Evolutionary conservation across 83 land plant species (phyloP).

Genomic region (Thuja plicata): DNA sequence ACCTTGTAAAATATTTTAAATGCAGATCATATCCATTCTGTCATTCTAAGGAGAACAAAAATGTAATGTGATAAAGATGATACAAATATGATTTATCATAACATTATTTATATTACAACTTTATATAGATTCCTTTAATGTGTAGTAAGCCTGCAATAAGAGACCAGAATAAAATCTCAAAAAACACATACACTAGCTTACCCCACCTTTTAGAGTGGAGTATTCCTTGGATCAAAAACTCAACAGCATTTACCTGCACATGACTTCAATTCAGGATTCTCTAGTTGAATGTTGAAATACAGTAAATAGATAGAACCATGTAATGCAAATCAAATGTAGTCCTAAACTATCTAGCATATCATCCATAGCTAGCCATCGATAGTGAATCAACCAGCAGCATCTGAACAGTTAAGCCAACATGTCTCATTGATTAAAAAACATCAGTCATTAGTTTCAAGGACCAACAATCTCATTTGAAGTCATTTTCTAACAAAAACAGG

Average conservation of each 20-base stretch:
- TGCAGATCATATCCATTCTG: not conserved
- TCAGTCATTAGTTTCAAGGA: too few relatives aligned
- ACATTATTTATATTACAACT: slow-evolving; percentile 23
- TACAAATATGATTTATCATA: not conserved
- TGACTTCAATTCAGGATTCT: not conserved
- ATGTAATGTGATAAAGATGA: not conserved
- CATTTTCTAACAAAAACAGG: too few relatives aligned
- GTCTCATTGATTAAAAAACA: not conserved
- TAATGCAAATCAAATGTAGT: not conserved
- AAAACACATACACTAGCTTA: slow-evolving; percentile 48
- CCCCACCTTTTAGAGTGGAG: slow-evolving; percentile 63
- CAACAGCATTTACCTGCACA: slow-evolving; percentile 49
- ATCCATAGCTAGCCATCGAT: not conserved
- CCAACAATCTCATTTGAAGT: too few relatives aligned
- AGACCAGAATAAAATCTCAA: slow-evolving; percentile 70
- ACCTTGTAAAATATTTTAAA: not conserved
- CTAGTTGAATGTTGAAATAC: not conserved
- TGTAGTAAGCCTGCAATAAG: slow-evolving; percentile 56
- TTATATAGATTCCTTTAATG: slow-evolving; percentile 38
- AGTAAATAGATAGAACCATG: not conserved
- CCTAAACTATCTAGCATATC: not conserved
- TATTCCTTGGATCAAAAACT: slow-evolving; percentile 31
- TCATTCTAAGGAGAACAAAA: not conserved
- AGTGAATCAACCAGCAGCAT: not conserved
- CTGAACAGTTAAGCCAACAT: not conserved